Base-by-base conservation (phyloP, 2,329 filamentous ascomycete genomes). In the Bipolaris oryzae region DNA sequence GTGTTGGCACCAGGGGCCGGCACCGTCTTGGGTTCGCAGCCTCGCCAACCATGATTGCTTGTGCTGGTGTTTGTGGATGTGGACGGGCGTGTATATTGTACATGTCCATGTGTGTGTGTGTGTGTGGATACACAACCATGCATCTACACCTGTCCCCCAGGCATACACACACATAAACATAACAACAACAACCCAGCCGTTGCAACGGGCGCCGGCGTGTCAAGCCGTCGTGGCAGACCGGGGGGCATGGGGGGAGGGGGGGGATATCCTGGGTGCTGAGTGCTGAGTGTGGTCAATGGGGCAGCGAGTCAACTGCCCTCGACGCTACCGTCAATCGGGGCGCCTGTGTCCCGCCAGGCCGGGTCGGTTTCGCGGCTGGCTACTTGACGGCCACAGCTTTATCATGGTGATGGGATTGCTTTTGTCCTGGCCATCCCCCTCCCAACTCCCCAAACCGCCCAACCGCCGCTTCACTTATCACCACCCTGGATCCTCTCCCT, bases 281-380 rank as follows among this genome's bases (percentile, higher is more conserved):
- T 60, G 23, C 56, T 62, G 61, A 60, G 56, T 57, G 57, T 56
- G 57, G 51, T 49, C 25, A 41, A 50, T 52, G 51, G 48, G 43
- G 48, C 39, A 42, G 45, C 55, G 54, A 48, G 53, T 64, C 53
- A 58, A 66, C 33, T 57, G 58, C 47, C 60, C 51, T 57, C 60
- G 50, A 55, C 63, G 63, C 64, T 67, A 65, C 63, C 63, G 57
- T 63, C 59, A 53, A 53, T 62, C 59, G 64, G 66, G 59, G 60
- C 60, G 28, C 28, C 28, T 31, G 35, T 60, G 46, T 60, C 61
- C 66, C 62, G 64, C 43, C 35, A 57, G 53, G 46, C 59, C 58
- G 62, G 64, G 57, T 61, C 53, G 55, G 58, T 53, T 53, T 53
- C 50, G 57, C 55, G 55, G 55, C 61, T 61, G 62, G 61, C 62